Evolutionary conservation across 371 early-diverging fungal genomes (phyloP).

Genomic region (Mortierella sp.): DNA sequence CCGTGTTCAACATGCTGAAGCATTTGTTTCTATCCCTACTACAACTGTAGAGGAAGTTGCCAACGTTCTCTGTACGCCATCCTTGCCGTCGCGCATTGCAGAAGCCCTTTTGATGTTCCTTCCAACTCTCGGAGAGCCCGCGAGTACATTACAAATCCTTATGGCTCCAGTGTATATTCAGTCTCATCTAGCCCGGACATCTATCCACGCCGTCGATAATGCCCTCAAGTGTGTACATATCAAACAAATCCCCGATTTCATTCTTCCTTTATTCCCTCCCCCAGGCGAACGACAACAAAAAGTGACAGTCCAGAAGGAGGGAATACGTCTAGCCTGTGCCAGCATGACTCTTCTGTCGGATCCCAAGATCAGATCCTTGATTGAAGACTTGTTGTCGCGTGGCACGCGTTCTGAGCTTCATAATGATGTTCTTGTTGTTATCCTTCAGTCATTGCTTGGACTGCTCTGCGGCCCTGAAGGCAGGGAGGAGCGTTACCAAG

Average conservation of each 20-base stretch:
- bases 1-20: slow-evolving; percentile 49
- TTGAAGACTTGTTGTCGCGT: slow-evolving; percentile 33
- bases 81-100: slow-evolving; percentile 43
- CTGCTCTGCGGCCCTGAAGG: slow-evolving; percentile 30
- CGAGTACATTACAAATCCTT: slow-evolving; percentile 32
- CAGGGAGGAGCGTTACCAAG: slow-evolving; percentile 29
- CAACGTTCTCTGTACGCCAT: slow-evolving; percentile 31
- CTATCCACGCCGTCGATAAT: slow-evolving; percentile 54
- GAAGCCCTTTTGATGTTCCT: slow-evolving; percentile 50
- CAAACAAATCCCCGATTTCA: slow-evolving; percentile 30
- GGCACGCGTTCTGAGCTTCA: slow-evolving; percentile 19
- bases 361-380: slow-evolving; percentile 18
- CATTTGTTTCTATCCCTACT: slow-evolving; percentile 36
- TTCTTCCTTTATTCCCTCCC: slow-evolving; percentile 43
- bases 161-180: slow-evolving; percentile 47
- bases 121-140: slow-evolving; percentile 45
- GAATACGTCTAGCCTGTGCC: slow-evolving; percentile 38
- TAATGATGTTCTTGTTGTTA: slow-evolving; percentile 29
- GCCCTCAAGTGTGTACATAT: slow-evolving; percentile 44
- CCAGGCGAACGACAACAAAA: slow-evolving; percentile 29
- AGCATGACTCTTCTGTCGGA: slow-evolving; percentile 32
- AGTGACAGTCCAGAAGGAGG: slow-evolving; percentile 54
- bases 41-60: slow-evolving; percentile 49
- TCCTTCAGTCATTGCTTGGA: slow-evolving; percentile 40
- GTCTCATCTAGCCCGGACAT: slow-evolving; percentile 48